Conservation (phyloP, 2,329 filamentous ascomycete species). For the Fonsecaea monophora region DNA sequence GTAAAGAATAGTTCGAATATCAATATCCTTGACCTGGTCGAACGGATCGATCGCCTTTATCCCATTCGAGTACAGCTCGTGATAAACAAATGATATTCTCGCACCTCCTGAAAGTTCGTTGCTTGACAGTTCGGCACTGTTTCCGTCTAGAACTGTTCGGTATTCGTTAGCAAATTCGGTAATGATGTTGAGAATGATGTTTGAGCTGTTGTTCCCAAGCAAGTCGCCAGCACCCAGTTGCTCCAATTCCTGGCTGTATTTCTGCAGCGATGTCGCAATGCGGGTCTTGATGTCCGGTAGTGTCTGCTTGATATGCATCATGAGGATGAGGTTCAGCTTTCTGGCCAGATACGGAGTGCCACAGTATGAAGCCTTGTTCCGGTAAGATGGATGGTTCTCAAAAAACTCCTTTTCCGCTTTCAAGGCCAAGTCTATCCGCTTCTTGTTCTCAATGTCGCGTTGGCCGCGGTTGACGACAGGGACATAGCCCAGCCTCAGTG, state of each 20-base stretch:
- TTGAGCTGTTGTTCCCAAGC: conserved; percentile 89
- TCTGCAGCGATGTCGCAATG: conserved; percentile 90
- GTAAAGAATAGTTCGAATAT: conserved; percentile 95
- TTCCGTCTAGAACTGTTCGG: conserved; percentile 92
- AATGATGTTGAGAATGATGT: conserved; percentile 97
- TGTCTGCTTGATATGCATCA: conserved; percentile 99
- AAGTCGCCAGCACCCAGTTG: conserved; percentile 84
- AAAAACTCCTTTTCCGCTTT: conserved; percentile 97
- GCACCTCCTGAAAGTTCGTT: conserved; percentile 94
- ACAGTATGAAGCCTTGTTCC: conserved; percentile 98
- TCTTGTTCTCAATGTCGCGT: conserved; percentile 98
- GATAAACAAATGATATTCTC: conserved; percentile 98
- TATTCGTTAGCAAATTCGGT: conserved; percentile 99
- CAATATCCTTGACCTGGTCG: conserved; percentile 94
- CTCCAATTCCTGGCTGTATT: conserved; percentile 82
- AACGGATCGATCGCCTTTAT: conserved; percentile 98
- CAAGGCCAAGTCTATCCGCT: conserved; percentile 86
- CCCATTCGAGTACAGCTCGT: conserved; percentile 96
- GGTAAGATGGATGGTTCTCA: conserved; percentile 97
- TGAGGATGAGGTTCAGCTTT: conserved; percentile 96
- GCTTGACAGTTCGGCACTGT: conserved; percentile 94
- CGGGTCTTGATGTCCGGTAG: conserved; percentile 97
- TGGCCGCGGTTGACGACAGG: conserved; percentile 98
- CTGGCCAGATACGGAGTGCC: conserved; percentile 95
- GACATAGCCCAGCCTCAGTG: conserved; percentile 90